These are phyloP conservation scores for Coleophoma crateriformis DNA, from an alignment of 2,329 filamentous ascomycete species.

Conservation along the genomic window DNA sequence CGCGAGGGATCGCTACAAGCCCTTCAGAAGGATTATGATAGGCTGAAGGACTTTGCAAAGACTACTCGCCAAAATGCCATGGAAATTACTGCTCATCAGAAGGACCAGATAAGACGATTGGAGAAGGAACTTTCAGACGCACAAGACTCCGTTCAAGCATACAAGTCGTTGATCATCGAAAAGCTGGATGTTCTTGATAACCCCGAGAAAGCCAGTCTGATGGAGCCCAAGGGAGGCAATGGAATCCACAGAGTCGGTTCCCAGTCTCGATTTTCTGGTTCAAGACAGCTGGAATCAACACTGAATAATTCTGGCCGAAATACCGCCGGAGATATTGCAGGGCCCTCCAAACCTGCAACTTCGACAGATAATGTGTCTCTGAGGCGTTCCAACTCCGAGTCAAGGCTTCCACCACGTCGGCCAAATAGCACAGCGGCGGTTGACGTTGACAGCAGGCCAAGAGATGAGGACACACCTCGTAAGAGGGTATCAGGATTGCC, in stretches of 20 bases:
- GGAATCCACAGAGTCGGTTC: too few species aligned
- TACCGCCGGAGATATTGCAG: too few species aligned
- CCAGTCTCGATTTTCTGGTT: too few species aligned
- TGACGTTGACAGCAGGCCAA: conserved; percentile 20
- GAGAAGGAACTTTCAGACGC: conserved; percentile 46
- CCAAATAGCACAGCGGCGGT: background rate
- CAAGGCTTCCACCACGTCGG: too few species aligned
- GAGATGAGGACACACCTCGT: conserved; percentile 4
- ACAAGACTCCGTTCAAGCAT: conserved; percentile 23
- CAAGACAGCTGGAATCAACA: too few species aligned
- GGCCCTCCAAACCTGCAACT: too few species aligned
- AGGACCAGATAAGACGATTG: conserved; percentile 49
- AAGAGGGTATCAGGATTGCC: background rate
- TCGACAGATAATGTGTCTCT: background rate
- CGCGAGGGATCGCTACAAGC: conserved; percentile 41
- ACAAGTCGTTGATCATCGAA: conserved; percentile 9
- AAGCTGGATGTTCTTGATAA: background rate
- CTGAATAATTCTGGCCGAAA: too few species aligned
- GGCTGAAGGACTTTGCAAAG: conserved; percentile 47
- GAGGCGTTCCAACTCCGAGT: too few species aligned
- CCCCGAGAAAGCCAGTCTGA: too few species aligned
- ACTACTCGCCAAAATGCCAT: conserved; percentile 48
- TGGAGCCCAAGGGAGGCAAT: too few species aligned
- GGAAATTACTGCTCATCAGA: conserved; percentile 49
- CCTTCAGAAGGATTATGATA: conserved; percentile 46